phyloP scores from a whole-genome alignment of 441 rosid genomes.

The Pelargonium cotyledonis region DNA sequence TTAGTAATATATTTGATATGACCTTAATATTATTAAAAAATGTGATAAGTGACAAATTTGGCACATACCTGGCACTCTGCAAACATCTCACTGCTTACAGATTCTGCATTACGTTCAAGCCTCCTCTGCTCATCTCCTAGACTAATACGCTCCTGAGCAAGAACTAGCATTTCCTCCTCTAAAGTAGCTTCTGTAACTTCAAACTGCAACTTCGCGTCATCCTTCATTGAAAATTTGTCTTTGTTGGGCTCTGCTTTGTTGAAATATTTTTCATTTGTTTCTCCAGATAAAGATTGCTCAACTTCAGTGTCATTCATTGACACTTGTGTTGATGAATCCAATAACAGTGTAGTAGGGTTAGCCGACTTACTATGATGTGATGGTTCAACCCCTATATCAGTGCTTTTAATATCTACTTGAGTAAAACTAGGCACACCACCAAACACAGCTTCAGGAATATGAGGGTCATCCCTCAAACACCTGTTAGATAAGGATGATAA shows the following conservation, averaged over 20 bases:
- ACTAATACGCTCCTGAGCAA: slow-evolving; percentile 48
- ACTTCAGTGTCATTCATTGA: slow-evolving; percentile 20
- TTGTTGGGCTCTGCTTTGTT: slow-evolving; percentile 14
- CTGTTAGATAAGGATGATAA: slow-evolving; percentile 28
- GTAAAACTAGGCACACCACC: slow-evolving; percentile 20
- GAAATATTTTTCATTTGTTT: slow-evolving; percentile 24
- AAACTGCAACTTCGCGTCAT: slow-evolving; percentile 23
- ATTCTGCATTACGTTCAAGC: slow-evolving; percentile 93
- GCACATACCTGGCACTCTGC: slow-evolving; percentile 76
- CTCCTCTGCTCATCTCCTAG: slow-evolving; percentile 81
- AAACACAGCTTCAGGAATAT: slow-evolving; percentile 22
- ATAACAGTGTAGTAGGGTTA: slow-evolving; percentile 21
- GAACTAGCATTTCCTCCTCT: slow-evolving; percentile 64
- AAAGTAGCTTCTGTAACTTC: slow-evolving; percentile 47
- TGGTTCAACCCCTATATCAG: slow-evolving; percentile 25
- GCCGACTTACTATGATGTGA: slow-evolving; percentile 26
- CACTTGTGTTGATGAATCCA: slow-evolving; percentile 23
- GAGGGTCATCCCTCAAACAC: slow-evolving; percentile 24
- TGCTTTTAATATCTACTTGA: slow-evolving; percentile 26
- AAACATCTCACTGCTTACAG: slow-evolving; percentile 93
- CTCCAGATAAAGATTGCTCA: slow-evolving; percentile 30
- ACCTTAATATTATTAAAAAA: not conserved
- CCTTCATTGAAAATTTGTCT: slow-evolving; percentile 25
- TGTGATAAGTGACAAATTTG: slow-evolving; percentile 12
- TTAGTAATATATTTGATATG: not conserved